Percentiles rank a stretch among this genome's conserved stretches.
Evolutionary conservation across 345 rosid species (phyloP).

Genomic region (Eucalyptus viminalis): DNA sequence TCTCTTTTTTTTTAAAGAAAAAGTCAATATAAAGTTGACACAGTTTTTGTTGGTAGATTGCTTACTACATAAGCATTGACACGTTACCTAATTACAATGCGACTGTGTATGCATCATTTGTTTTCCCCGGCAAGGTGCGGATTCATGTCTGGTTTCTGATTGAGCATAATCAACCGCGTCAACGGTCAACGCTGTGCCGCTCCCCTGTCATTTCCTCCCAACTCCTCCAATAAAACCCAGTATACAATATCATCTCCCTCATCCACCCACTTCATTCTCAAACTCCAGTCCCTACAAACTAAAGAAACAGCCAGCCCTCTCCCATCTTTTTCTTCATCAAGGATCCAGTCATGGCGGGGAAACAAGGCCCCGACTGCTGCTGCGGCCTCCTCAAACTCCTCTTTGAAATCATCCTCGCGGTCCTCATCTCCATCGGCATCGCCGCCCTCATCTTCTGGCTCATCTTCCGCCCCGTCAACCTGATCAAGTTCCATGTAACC

Average conservation of each 20-base stretch:
- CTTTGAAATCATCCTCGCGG: constrained; percentile 21
- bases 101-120: neutral
- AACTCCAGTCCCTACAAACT: neutral
- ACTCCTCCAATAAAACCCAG: neutral
- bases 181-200: neutral
- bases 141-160: neutral
- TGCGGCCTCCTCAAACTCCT: constrained; percentile 51
- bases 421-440: constrained; percentile 26
- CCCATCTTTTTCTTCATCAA: neutral
- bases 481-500: constrained; percentile 33
- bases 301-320: neutral
- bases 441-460: constrained; percentile 48
- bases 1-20: neutral
- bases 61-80: neutral
- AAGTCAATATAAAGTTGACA: neutral
- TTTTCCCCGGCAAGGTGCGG: neutral
- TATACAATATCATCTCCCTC: neutral
- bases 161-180: neutral
- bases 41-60: neutral
- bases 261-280: neutral
- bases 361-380: constrained; percentile 44
- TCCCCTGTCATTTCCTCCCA: neutral
- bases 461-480: constrained; percentile 42
- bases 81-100: neutral
- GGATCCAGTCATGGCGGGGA: neutral